These are phyloP conservation scores for Colletotrichum sp. DNA, from an alignment of 2,329 filamentous ascomycete genomes.

Conservation along the genomic window DNA sequence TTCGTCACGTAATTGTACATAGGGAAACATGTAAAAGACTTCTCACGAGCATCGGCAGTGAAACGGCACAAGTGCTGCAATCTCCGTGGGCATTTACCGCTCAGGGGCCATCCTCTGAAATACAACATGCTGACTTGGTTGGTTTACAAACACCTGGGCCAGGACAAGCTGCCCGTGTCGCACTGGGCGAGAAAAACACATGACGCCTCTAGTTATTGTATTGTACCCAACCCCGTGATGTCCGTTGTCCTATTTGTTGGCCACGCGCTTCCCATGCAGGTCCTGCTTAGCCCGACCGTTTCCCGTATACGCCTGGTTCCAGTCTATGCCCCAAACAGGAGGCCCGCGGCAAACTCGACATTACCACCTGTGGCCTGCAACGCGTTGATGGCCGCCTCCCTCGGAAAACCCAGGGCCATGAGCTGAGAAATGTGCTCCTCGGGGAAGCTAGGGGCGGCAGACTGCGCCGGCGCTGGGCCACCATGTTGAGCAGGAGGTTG, in stretches of 20 bases:
- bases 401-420: conserved; percentile 76
- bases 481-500: conserved; percentile 25
- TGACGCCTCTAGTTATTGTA: conserved; percentile 1
- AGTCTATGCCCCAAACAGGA: conserved; percentile 65
- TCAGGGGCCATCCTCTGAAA: not conserved
- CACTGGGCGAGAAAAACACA: not conserved
- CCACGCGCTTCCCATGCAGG: not conserved
- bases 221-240: not conserved
- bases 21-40: not conserved
- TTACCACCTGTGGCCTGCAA: conserved; percentile 85
- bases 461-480: conserved; percentile 27
- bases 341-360: conserved; percentile 83
- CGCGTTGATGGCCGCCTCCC: conserved; percentile 78
- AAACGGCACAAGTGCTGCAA: not conserved
- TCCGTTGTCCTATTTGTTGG: not conserved
- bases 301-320: not conserved
- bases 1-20: not conserved
- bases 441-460: conserved; percentile 44
- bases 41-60: not conserved
- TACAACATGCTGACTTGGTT: not conserved
- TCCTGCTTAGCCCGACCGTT: not conserved
- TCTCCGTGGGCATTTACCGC: not conserved
- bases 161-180: not conserved
- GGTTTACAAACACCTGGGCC: not conserved
- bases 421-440: conserved; percentile 78